Base-by-base conservation (phyloP, 352 stramenopile species). In the Phytopythium mirpurense region DNA sequence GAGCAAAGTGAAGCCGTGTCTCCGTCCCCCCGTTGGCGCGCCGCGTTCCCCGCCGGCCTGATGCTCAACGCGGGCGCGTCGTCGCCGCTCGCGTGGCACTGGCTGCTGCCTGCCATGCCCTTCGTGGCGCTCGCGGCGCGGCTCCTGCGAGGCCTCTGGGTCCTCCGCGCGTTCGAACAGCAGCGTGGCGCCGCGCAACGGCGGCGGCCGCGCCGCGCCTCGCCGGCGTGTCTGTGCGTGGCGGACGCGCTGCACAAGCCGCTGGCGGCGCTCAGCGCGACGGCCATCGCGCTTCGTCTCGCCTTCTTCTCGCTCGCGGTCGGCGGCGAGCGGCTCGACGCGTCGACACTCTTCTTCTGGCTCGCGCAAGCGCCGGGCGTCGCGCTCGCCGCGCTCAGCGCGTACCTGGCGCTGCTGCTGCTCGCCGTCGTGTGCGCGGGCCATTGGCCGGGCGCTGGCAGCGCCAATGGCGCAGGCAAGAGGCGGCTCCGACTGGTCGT, bases 321-420 rank as follows among this genome's bases (percentile, higher is more conserved):
- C 5, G 37, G 14, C 18, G 53, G 24, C 34, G 34, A 27, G 19
- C 57, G 6, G 0, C 47, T 2, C 54, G 32, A 38, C 35, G 40
- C 10, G 3, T 50, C 34, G 15, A 9, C 63, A 31, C 36, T 40
- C 15, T 60, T 54, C 35, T 78, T 66, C 24, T 74, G 63, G 63
- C 51, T 78, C 51, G 38, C 74, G 45, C 63, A 73, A 36, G 59
- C 68, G 54, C 63, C 68, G 15, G 68, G 51, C 46, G 65, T 66
- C 32, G 58, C 51, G 23, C 42, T 68, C 31, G 46, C 54, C 11
- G 45, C 29, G 31, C 49, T 75, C n/a, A 21, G 57, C 45, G 56
- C 65, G 46, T 73, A 78, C 52, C 40, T 78, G 53, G 51, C 63
- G 51, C 57, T 78, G 36, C 71, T 74, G 29, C 57, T 60, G 47